Evolutionary conservation across 768 basidiomycete genomes (phyloP).

Genomic region (Boletus pseudopeckii): DNA sequence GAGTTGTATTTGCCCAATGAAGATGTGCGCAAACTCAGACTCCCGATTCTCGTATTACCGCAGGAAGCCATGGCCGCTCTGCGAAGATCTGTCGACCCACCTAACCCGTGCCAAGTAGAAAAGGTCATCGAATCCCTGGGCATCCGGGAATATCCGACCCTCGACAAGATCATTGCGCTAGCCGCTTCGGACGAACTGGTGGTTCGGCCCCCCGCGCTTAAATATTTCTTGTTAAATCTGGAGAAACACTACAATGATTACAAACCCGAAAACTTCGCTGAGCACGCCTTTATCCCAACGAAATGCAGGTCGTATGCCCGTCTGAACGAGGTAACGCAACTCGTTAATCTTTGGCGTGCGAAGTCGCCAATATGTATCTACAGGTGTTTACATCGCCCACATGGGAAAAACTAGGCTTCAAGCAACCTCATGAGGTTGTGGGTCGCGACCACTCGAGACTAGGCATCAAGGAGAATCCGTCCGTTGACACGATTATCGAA

Average conservation of each 20-base stretch:
- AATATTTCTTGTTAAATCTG: conserved; percentile 10
- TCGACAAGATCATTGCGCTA: conserved; percentile 2
- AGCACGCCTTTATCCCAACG: conserved; percentile 14
- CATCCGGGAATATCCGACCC: background rate
- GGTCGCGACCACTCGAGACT: conserved; percentile 8
- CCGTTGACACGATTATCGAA: too few relatives aligned
- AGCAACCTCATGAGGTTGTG: background rate
- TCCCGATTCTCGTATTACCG: conserved; percentile 64
- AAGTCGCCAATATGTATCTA: background rate
- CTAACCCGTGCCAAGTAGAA: background rate
- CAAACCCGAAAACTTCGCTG: conserved; percentile 7
- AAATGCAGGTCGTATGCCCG: background rate
- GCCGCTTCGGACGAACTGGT: conserved; percentile 5
- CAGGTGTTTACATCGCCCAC: conserved; percentile 7
- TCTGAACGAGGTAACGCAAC: conserved; percentile 9
- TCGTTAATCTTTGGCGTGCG: background rate
- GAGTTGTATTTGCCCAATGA: conserved; percentile 81
- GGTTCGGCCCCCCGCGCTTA: conserved; percentile 3
- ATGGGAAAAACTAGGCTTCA: conserved; percentile 13
- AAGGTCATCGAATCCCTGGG: conserved; percentile 1
- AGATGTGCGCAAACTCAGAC: conserved; percentile 57
- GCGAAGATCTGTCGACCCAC: background rate
- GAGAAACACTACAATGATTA: conserved; percentile 10
- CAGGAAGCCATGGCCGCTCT: background rate
- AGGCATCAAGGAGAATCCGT: background rate